Evolutionary conservation across 345 rosid species (phyloP).

Genomic region (Rhizophora mangle): DNA sequence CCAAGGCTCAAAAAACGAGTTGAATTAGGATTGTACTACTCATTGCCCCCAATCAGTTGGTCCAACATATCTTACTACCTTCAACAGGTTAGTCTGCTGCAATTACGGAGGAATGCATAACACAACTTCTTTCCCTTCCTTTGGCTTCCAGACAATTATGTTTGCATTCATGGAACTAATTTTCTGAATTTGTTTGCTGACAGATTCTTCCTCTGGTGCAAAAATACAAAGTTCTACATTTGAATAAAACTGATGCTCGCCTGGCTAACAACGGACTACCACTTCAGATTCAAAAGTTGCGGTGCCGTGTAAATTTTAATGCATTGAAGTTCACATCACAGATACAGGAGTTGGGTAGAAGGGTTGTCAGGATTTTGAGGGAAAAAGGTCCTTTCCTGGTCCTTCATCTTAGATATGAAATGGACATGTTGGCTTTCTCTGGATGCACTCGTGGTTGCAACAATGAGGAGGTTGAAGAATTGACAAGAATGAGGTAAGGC

Average conservation of each 20-base stretch:
- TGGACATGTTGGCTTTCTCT: constrained; percentile 98
- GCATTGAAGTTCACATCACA: constrained; percentile 73
- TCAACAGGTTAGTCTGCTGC: constrained; percentile 50
- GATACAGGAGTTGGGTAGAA: constrained; percentile 83
- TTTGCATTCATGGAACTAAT: constrained; percentile 15
- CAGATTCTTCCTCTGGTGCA: constrained; percentile 90
- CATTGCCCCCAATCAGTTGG: constrained; percentile 91
- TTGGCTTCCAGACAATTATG: not conserved
- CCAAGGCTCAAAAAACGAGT: constrained; percentile 74
- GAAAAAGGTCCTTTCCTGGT: constrained; percentile 83
- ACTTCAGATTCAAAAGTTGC: constrained; percentile 74
- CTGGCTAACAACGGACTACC: constrained; percentile 86
- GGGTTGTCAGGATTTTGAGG: constrained; percentile 60
- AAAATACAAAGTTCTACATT: constrained; percentile 78
- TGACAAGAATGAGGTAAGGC: constrained; percentile 75
- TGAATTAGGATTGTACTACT: constrained; percentile 59
- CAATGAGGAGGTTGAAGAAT: constrained; percentile 68
- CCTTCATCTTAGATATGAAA: constrained; percentile 93
- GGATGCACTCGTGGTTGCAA: constrained; percentile 95
- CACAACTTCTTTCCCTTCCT: not conserved
- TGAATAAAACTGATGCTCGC: constrained; percentile 87
- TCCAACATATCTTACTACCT: constrained; percentile 79
- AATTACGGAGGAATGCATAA: not conserved
- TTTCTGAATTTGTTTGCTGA: constrained; percentile 13
- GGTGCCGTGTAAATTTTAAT: constrained; percentile 84